Conservation (phyloP, 2,329 filamentous ascomycete genomes). For the Ophiostoma sp. region DNA sequence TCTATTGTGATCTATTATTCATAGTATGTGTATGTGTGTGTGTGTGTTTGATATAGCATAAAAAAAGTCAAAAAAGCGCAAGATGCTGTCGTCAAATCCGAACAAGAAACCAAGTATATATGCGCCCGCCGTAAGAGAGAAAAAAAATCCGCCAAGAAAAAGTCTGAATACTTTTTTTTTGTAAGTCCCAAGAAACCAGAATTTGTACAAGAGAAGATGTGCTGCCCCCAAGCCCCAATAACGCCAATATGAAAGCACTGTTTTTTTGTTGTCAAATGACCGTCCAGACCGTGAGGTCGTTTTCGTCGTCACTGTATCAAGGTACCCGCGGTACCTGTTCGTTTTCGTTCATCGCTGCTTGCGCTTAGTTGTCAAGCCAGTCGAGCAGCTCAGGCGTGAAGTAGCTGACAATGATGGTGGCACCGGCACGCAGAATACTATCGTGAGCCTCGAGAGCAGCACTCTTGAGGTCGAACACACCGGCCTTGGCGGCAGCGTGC, state of each 20-base stretch:
- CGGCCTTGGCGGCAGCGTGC: constrained; percentile 89
- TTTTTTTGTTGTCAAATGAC: neutral
- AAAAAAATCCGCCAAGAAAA: neutral
- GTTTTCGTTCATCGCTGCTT: neutral
- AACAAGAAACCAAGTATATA: neutral
- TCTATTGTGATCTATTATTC: too few relatives aligned
- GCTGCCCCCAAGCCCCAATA: neutral
- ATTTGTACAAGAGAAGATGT: neutral
- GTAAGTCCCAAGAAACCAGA: neutral
- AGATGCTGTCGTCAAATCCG: neutral
- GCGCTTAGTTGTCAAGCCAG: constrained; percentile 50
- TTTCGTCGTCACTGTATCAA: neutral
- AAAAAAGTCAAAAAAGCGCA: neutral
- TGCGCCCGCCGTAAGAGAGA: neutral
- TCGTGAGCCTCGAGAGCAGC: constrained; percentile 96
- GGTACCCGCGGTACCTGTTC: neutral
- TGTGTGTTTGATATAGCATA: neutral
- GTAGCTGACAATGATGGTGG: constrained; percentile 90
- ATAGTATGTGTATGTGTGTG: neutral
- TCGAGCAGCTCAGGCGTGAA: constrained; percentile 81
- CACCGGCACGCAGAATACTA: constrained; percentile 88
- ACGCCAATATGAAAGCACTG: neutral
- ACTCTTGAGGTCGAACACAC: constrained; percentile 89
- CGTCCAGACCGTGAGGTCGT: neutral
- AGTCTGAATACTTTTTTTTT: neutral